Base-by-base conservation (phyloP, 257 asterid species). In the Buddleja alternifolia region DNA sequence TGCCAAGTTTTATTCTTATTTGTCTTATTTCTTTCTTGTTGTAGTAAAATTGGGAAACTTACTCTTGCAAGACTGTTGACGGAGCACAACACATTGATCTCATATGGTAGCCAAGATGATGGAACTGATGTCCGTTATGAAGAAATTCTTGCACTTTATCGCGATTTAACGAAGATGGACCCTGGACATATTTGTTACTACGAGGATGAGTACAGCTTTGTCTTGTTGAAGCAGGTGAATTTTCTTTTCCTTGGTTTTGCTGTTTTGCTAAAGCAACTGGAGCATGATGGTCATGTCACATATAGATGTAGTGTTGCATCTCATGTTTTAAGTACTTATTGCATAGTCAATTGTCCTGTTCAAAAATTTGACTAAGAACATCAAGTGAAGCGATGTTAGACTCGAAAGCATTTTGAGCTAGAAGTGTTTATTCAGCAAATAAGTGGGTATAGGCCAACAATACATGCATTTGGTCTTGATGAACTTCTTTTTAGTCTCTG, bases 21-120 rank as follows among this genome's bases (percentile, higher is more conserved):
- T 58, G 34, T 69, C 47, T 34, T 61, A 6, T 19, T 63, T 71
- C 58, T 37, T 66, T 63, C n/a, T 55, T 75, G 25, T 25, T 75
- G 77, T 76, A 94, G 97, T 91, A 94, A 94, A 89, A 94, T 91
- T 65, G 99, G 96, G 48, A 91, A 94, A 77, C 93, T 94, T 64
- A 87, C 90, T 61, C 97, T 94, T 70, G 96, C 97, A 60, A 91
- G 99, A 89, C 83, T 91, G 59, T 64, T 87, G 86, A 83, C 72
- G 87, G 96, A 95, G 17, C 86, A 66, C 32, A 82, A 83, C 76
- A 69, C 90, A 37, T 65, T 91, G 78, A 61, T 76, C 73, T 80
- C 87, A 60, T 71, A 66, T 55, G 62, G 78, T 46, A 79, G 78
- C 73, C 40, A 70, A 55, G 57, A 77, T 29, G 80, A 63, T 63